A percentile compares a stretch with the other conserved stretches of the same genome.
phyloP scores from a whole-genome alignment of 2,329 filamentous ascomycete genomes.

The Teratosphaeriaceae sp. region DNA sequence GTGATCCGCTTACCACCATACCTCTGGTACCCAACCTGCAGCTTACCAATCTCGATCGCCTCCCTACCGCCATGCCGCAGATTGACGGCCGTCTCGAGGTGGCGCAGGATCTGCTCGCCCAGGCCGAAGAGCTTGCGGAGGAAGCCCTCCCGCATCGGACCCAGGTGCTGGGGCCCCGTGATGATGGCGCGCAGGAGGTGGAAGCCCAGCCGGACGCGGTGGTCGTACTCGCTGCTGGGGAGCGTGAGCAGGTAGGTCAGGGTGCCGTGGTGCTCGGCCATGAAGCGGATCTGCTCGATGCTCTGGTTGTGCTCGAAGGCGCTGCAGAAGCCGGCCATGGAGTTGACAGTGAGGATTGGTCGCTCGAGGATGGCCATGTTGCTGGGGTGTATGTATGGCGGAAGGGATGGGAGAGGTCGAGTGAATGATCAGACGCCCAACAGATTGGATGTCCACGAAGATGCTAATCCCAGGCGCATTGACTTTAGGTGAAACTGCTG shows the following conservation, averaged over 20 bases:
- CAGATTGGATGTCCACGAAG: no score
- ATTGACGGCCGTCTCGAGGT: conserved; percentile 1
- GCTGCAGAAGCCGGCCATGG: background rate
- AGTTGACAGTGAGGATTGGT: no score
- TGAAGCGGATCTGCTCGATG: background rate
- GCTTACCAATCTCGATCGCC: background rate
- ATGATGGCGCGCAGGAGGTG: conserved; percentile 1
- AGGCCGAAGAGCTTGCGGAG: conserved; percentile 5
- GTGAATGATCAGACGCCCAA: no score
- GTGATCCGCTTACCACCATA: background rate
- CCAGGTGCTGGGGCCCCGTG: conserved; percentile 2
- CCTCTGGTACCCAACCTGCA: background rate
- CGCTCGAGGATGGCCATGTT: no score
- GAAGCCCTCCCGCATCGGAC: conserved; percentile 2
- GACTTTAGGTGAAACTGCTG: no score
- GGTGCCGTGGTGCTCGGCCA: background rate
- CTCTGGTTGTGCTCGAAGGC: background rate
- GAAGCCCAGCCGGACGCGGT: background rate
- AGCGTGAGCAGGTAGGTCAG: background rate
- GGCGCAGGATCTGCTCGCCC: conserved; percentile 5
- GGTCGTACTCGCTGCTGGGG: background rate
- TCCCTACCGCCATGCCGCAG: background rate
- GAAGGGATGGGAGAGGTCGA: no score
- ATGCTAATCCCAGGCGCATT: no score
- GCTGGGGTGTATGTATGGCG: no score